These are phyloP conservation scores for Spatholobus suberectus DNA, from an alignment of 306 rosid genomes.

Conservation along the genomic window DNA sequence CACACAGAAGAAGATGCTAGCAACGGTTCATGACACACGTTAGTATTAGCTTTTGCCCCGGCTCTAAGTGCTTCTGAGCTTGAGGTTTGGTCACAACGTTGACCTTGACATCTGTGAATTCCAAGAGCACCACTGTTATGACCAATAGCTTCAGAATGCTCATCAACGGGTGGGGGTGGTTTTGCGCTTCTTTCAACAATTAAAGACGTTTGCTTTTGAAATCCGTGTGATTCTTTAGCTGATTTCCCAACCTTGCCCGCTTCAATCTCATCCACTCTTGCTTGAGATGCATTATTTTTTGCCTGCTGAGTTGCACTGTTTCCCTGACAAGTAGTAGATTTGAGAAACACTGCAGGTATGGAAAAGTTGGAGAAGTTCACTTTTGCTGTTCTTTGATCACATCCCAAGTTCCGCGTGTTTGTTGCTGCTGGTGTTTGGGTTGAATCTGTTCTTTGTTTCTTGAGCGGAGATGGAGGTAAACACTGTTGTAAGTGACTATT, in stretches of 20 bases:
- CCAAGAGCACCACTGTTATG: not conserved
- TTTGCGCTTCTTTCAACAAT: conserved; percentile 35
- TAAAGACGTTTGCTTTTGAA: conserved; percentile 29
- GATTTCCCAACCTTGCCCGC: conserved; percentile 10
- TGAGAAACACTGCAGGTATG: conserved; percentile 38
- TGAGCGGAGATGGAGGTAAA: conserved; percentile 6
- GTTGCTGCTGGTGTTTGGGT: not conserved
- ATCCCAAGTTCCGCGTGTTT: conserved; percentile 14
- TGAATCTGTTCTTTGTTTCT: conserved; percentile 38
- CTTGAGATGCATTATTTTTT: not conserved
- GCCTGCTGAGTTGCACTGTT: conserved; percentile 14
- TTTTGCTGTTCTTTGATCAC: conserved; percentile 28
- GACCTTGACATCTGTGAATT: conserved; percentile 13
- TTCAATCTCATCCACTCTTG: conserved; percentile 28
- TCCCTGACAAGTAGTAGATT: conserved; percentile 15
- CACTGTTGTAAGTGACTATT: not conserved
- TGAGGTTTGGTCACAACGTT: conserved; percentile 25
- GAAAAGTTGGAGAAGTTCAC: conserved; percentile 49
- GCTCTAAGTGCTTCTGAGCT: conserved; percentile 3
- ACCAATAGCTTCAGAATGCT: conserved; percentile 41
- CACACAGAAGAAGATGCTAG: conserved; percentile 46
- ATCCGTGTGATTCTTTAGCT: conserved; percentile 25
- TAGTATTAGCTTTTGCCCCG: conserved; percentile 25
- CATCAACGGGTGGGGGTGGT: conserved; percentile 28
- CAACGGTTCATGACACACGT: not conserved